Evolutionary conservation across 495 filamentous ascomycete genomes (phyloP).

Genomic region (Glutinoglossum americanum): DNA sequence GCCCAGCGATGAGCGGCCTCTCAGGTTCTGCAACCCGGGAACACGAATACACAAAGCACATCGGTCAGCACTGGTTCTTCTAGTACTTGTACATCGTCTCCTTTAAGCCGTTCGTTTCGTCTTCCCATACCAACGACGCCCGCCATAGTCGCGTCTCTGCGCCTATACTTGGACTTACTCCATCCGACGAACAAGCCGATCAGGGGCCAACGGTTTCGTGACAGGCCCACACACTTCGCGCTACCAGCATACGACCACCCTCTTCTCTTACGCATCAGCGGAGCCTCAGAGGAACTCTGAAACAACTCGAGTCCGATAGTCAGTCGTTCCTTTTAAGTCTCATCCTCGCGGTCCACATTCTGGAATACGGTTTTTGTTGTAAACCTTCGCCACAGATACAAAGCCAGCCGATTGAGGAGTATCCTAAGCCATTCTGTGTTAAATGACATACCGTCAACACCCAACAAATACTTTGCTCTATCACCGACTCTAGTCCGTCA

Average conservation of each 20-base stretch:
- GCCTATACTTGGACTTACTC: not conserved
- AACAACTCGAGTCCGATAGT: not conserved
- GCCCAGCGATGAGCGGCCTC: not conserved
- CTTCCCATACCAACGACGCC: not conserved
- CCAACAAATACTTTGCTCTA: not conserved
- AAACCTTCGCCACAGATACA: not conserved
- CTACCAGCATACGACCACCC: not conserved
- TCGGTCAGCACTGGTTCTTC: not conserved
- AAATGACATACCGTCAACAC: not conserved
- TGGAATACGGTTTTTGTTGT: not conserved
- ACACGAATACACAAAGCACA: not conserved
- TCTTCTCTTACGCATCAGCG: not conserved
- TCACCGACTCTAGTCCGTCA: not conserved
- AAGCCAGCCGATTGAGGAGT: not conserved
- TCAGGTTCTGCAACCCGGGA: not conserved
- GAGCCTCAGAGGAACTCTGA: not conserved
- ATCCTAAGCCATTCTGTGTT: not conserved
- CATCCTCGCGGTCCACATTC: not conserved
- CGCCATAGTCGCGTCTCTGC: not conserved
- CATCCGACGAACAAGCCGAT: not conserved
- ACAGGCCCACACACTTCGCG: not conserved
- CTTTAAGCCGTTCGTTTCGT: not conserved
- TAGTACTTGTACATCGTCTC: not conserved
- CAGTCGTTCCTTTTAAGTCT: not conserved
- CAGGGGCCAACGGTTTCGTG: not conserved